Evolutionary conservation across 176 grass and related monocot genomes (phyloP), one percentile per base, ranked within the genome.

Genomic region (Zea luxurians): DNA sequence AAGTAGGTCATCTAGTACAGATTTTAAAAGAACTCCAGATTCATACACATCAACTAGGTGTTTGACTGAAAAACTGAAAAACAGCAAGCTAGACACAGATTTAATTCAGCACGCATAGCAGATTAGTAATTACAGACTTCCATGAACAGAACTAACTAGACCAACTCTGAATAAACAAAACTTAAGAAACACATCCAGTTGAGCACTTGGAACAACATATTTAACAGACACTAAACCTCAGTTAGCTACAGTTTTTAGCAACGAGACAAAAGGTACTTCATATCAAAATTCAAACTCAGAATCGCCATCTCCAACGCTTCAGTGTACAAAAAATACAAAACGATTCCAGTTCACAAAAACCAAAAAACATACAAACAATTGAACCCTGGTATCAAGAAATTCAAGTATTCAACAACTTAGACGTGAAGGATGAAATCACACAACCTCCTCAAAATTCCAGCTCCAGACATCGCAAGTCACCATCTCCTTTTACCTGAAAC

Each of bases 111-210:
- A 68, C 18, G 17, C 9, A 68, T 5, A 11, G 2, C 57, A 21
- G 17, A 59, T 59, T 59, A 59, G 18, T 18, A 68, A 12, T 45
- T 8, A 13, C 10, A 41, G 1, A 43, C 8, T 42, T 18, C 57
- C 57, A 59, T 59, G 18, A 59, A 59, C n/a, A n/a, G 37, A 45
- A 21, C 66, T 46, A 68, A 7, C 4, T n/a, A 8, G 1, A 70
- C 49, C 68, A 70, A 21, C 68, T 53, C 41, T 49, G 68, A 21
- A 63, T 64, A 73, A 17, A 73, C n/a, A n/a, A n/a, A n/a, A 73
- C 10, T 13, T 70, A 53, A 40, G 2, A 73, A 15, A 54, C 16
- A 55, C 17, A 68, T 21, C 7, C 20, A 44, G 3, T 44, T 54
- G 40, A 54, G 48, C 44, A 43, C 8, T 54, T 45, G 12, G 5